Conservation (phyloP, 495 filamentous ascomycete genomes). For the Aspergillus cristatus region DNA sequence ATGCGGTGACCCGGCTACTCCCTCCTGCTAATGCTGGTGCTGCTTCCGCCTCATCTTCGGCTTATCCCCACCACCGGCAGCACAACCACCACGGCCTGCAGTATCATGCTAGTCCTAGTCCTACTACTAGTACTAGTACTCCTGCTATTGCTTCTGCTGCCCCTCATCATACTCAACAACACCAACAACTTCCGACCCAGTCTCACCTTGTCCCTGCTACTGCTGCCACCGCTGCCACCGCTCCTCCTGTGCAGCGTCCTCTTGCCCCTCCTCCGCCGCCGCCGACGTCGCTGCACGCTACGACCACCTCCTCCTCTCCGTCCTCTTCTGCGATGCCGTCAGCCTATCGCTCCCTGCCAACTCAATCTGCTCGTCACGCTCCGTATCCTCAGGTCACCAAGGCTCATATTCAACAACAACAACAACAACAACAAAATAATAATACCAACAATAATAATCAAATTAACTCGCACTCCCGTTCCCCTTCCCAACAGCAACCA, state of each 20-base stretch:
- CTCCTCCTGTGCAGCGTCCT: slow-evolving; percentile 26
- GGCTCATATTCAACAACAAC: slow-evolving; percentile 18
- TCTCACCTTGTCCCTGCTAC: slow-evolving; percentile 21
- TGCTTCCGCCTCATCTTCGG: not conserved
- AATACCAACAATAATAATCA: no score
- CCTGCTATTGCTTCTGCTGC: no score
- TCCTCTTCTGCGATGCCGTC: slow-evolving; percentile 41
- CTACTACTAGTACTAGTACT: not conserved
- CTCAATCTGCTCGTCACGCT: slow-evolving; percentile 34
- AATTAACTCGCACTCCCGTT: no score
- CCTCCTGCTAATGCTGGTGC: slow-evolving; percentile 7
- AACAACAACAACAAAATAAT: slow-evolving; percentile 1
- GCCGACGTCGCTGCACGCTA: slow-evolving; percentile 4
- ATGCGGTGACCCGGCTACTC: slow-evolving; percentile 15
- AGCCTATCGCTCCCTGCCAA: slow-evolving; percentile 40
- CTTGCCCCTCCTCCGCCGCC: slow-evolving; percentile 23
- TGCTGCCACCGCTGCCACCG: slow-evolving; percentile 8
- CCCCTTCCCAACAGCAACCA: slow-evolving; percentile 2
- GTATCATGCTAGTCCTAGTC: slow-evolving; percentile 7
- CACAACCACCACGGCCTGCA: slow-evolving; percentile 20
- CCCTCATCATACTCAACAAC: not conserved
- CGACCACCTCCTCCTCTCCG: slow-evolving; percentile 20
- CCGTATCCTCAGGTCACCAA: slow-evolving; percentile 35
- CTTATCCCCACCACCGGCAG: slow-evolving; percentile 19
- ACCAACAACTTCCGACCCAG: slow-evolving; percentile 6